A percentile compares a stretch with the other conserved stretches of the same genome.
Conservation (phyloP, 2,329 filamentous ascomycete genomes). For the Cryphonectria radicalis region DNA sequence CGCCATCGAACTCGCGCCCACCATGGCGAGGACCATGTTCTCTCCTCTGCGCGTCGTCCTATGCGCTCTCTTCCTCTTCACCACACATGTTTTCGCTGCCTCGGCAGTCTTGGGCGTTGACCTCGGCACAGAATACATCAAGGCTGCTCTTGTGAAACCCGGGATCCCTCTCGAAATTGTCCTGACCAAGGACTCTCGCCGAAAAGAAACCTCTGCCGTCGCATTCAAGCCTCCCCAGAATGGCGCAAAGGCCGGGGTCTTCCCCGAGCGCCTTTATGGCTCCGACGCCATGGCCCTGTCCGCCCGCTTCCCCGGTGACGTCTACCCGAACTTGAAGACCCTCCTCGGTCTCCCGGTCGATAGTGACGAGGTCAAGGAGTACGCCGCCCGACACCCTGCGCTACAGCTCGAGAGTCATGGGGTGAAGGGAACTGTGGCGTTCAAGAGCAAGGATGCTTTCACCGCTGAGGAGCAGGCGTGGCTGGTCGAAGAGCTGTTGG, state of each 20-base stretch:
- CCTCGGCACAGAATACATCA: conserved; percentile 95
- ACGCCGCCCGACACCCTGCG: conserved; percentile 76
- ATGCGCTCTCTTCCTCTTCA: conserved; percentile 48
- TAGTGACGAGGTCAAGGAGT: conserved; percentile 68
- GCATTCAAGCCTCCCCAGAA: conserved; percentile 86
- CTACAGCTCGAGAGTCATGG: conserved; percentile 68
- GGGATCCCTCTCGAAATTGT: conserved; percentile 98
- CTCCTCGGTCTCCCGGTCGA: conserved; percentile 76
- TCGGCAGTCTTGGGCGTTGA: conserved; percentile 89
- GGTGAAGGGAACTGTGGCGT: conserved; percentile 72
- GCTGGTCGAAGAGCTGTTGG: conserved; percentile 90
- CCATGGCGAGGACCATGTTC: conserved; percentile 43
- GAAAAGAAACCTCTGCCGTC: conserved; percentile 90
- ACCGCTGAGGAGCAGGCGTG: conserved; percentile 64
- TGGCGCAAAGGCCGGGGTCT: conserved; percentile 65
- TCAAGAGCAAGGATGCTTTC: conserved; percentile 74
- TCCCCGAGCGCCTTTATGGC: conserved; percentile 90
- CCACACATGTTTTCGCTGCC: conserved; percentile 55
- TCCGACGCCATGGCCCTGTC: conserved; percentile 87
- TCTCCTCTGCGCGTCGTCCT: conserved; percentile 44
- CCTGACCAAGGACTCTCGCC: conserved; percentile 94
- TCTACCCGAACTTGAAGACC: conserved; percentile 92
- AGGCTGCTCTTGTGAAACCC: conserved; percentile 93
- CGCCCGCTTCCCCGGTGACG: conserved; percentile 86
- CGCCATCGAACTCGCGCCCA: conserved; percentile 36